Evolutionary conservation across 2,329 filamentous ascomycete genomes (phyloP).

Genomic region (Aspergillus pseudoterreus): DNA sequence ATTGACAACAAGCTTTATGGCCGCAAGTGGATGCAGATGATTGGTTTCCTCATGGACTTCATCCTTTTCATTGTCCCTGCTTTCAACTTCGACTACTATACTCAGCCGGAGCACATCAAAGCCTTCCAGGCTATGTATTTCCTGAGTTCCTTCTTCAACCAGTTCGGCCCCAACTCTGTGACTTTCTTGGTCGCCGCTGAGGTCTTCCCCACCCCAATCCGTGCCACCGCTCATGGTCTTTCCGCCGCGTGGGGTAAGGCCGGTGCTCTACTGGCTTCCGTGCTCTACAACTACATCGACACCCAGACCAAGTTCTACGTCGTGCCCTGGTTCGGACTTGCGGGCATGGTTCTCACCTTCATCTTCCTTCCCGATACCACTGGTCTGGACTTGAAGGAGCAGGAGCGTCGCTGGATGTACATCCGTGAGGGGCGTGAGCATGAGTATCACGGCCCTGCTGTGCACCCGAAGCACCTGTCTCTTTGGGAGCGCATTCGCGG

Average conservation of each 20-base stretch:
- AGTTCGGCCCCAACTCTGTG: constrained; percentile 94
- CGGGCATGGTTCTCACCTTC: constrained; percentile 75
- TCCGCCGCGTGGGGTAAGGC: constrained; percentile 88
- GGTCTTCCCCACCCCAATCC: constrained; percentile 91
- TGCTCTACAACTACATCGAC: constrained; percentile 93
- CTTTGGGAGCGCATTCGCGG: constrained; percentile 81
- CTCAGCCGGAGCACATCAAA: constrained; percentile 64
- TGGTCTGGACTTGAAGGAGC: constrained; percentile 92
- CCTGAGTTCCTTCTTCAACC: constrained; percentile 96
- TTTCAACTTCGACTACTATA: constrained; percentile 85
- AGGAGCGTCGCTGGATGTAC: constrained; percentile 88
- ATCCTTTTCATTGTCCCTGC: constrained; percentile 88
- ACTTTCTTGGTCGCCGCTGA: constrained; percentile 96
- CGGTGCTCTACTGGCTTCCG: constrained; percentile 78
- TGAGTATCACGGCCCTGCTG: constrained; percentile 90
- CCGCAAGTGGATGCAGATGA: constrained; percentile 91
- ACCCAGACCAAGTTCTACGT: constrained; percentile 82
- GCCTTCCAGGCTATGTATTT: constrained; percentile 99
- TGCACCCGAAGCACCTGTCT: constrained; percentile 84
- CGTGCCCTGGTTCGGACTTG: constrained; percentile 92
- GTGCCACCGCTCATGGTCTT: constrained; percentile 90
- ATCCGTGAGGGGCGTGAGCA: constrained; percentile 71
- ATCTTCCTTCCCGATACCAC: constrained; percentile 95
- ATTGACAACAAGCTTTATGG: constrained; percentile 97
- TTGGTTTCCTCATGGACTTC: constrained; percentile 91